These are phyloP conservation scores for Kazachstania sp. DNA, from an alignment of 1,139 yeast genomes.

Conservation along the genomic window DNA sequence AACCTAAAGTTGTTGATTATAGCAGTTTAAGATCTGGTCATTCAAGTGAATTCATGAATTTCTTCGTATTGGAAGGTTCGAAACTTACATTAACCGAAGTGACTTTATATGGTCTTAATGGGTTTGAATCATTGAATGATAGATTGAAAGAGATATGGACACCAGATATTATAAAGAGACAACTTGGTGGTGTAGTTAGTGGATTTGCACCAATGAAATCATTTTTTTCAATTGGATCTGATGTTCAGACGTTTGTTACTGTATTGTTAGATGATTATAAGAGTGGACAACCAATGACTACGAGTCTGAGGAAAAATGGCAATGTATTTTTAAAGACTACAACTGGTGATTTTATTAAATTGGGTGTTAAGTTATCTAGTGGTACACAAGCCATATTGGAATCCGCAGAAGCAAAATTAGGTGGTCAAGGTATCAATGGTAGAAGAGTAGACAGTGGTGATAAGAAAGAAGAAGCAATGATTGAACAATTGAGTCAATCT, in stretches of 20 bases:
- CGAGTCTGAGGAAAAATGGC: conserved; percentile 73
- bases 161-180: conserved; percentile 75
- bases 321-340: conserved; percentile 70
- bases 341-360: conserved; percentile 66
- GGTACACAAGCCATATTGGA: conserved; percentile 83
- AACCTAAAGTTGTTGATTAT: conserved; percentile 82
- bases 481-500: background rate
- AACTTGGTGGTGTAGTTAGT: conserved; percentile 67
- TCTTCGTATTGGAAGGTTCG: conserved; percentile 83
- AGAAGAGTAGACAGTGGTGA: conserved; percentile 7
- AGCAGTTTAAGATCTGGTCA: conserved; percentile 79
- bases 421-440: conserved; percentile 25
- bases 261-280: conserved; percentile 68
- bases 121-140: conserved; percentile 51
- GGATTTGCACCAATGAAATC: conserved; percentile 82
- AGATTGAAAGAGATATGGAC: conserved; percentile 66
- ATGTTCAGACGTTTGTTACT: conserved; percentile 62
- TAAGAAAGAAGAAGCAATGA: background rate
- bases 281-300: conserved; percentile 54
- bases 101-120: conserved; percentile 66
- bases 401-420: conserved; percentile 51
- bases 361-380: conserved; percentile 80
- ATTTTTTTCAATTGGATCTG: conserved; percentile 67
- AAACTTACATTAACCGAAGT: conserved; percentile 54
- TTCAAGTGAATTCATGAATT: conserved; percentile 76